Percentiles rank a stretch among this genome's conserved stretches.
phyloP scores from a whole-genome alignment of 2,329 filamentous ascomycete genomes.

The Metarhizium humberi region DNA sequence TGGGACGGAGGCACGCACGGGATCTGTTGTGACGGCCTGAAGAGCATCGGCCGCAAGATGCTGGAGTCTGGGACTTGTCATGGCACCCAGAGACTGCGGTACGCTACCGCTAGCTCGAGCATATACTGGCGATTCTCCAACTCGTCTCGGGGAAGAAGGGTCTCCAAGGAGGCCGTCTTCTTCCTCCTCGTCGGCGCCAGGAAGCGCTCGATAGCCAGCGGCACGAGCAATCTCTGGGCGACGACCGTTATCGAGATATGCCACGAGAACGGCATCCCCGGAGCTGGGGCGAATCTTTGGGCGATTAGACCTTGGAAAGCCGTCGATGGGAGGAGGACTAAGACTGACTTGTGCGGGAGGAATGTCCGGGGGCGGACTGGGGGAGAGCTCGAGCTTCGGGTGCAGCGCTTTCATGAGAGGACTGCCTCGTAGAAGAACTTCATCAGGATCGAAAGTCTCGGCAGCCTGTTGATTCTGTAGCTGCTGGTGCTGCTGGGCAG shows the following conservation, averaged over 20 bases:
- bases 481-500: constrained; percentile 23
- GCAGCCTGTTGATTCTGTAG: constrained; percentile 17
- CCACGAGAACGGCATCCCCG: constrained; percentile 59
- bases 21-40: constrained; percentile 15
- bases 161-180: constrained; percentile 24
- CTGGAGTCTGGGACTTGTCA: constrained; percentile 14
- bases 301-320: constrained; percentile 41
- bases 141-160: not conserved
- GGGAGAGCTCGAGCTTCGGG: constrained; percentile 21
- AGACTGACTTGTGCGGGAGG: constrained; percentile 25
- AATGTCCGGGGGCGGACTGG: constrained; percentile 27
- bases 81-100: not conserved
- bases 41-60: constrained; percentile 24
- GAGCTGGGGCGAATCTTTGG: constrained; percentile 46
- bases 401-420: constrained; percentile 27
- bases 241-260: constrained; percentile 53
- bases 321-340: constrained; percentile 18
- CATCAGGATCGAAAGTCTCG: constrained; percentile 36
- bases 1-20: constrained; percentile 6
- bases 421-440: constrained; percentile 30
- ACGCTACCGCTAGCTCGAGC: not conserved
- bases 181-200: constrained; percentile 32
- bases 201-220: constrained; percentile 45
- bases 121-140: not conserved
- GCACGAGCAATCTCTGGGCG: constrained; percentile 53